These are phyloP conservation scores for Trichoderma guizhouense DNA, from an alignment of 2,329 filamentous ascomycete species.

Conservation along the genomic window DNA sequence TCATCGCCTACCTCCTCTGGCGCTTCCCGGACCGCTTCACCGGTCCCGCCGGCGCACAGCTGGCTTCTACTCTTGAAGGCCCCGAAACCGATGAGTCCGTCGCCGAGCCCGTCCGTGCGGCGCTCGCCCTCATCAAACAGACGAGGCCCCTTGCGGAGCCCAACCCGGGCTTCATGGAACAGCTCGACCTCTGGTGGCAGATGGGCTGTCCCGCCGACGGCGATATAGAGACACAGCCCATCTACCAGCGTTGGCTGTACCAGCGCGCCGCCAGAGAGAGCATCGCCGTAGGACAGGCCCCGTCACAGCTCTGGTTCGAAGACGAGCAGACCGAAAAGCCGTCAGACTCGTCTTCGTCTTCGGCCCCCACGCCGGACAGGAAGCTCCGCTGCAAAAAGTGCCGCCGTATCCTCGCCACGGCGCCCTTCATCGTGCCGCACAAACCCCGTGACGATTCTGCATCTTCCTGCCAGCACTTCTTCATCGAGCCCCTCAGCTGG, in stretches of 20 bases:
- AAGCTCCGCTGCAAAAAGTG: conserved; percentile 84
- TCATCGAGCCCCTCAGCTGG: conserved; percentile 90
- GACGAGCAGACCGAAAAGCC: conserved; percentile 49
- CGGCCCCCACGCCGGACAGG: conserved; percentile 19
- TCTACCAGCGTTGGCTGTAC: conserved; percentile 73
- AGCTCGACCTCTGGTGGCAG: conserved; percentile 80
- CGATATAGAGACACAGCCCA: conserved; percentile 61
- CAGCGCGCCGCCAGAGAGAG: conserved; percentile 53
- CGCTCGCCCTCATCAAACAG: conserved; percentile 66
- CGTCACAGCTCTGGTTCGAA: conserved; percentile 78
- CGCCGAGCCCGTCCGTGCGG: conserved; percentile 50
- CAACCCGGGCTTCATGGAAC: conserved; percentile 86
- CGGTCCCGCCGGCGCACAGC: conserved; percentile 24
- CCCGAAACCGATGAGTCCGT: conserved; percentile 34
- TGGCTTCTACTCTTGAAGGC: conserved; percentile 11
- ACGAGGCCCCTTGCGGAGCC: conserved; percentile 78
- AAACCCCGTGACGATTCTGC: conserved; percentile 21
- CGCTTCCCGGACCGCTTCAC: conserved; percentile 55
- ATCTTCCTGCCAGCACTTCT: conserved; percentile 72
- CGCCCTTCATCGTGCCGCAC: conserved; percentile 65
- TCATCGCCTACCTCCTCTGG: conserved; percentile 81
- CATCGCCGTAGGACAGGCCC: conserved; percentile 72
- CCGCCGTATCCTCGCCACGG: conserved; percentile 59
- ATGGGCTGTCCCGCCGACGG: conserved; percentile 72
- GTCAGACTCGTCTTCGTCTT: background rate